Base-by-base conservation (phyloP, 768 basidiomycete genomes). In the Sutorius australiensis region DNA sequence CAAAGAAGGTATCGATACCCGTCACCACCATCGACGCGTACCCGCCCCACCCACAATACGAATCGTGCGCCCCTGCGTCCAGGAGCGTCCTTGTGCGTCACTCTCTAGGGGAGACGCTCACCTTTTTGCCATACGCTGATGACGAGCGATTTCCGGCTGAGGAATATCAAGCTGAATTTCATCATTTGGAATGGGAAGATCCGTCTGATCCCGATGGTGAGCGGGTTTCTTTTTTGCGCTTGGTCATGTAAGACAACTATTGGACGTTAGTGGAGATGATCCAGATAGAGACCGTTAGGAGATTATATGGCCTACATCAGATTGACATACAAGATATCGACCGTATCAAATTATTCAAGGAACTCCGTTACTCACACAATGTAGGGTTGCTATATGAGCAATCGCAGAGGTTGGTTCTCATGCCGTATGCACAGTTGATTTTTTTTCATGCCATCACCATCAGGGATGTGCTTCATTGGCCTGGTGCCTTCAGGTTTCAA, bases 151-250 rank as follows among this genome's bases (percentile, higher is more conserved):
- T 83, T 56, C 56, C 68, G 1, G 27, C 64, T 1, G 14, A 48
- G 2, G 36, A 32, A 9, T 75, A 73, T 37, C 59, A 78, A 4
- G 19, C 27, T 0, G 17, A 7, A 0, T 75, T 75, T 53, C 36
- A 58, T 0, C 8, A 3, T 0, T 54, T 71, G 19, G 66, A 63
- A 3, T 74, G 73, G 81, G 74, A 76, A 51, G 57, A 52, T 0
- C 69, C 75, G 39, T 69, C 74, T 43, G 59, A 82, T 63, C 80
- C 80, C 0, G 81, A 83, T 50, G 56, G 82, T 82, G 50, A 71
- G 78, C 64, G 0, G 1, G 2, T 43, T 44, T 55, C 24, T 33
- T 50, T 32, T 31, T 39, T 14, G 17, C 3, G 14, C 5, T 11
- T 4, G 40, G n/a, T 2, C 3, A 10, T 8, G 12, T 33, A 7